A percentile compares a stretch with the other conserved stretches of the same genome.
Evolutionary conservation across 2,329 filamentous ascomycete species (phyloP).

Genomic region (Aspergillus eucalypticola): DNA sequence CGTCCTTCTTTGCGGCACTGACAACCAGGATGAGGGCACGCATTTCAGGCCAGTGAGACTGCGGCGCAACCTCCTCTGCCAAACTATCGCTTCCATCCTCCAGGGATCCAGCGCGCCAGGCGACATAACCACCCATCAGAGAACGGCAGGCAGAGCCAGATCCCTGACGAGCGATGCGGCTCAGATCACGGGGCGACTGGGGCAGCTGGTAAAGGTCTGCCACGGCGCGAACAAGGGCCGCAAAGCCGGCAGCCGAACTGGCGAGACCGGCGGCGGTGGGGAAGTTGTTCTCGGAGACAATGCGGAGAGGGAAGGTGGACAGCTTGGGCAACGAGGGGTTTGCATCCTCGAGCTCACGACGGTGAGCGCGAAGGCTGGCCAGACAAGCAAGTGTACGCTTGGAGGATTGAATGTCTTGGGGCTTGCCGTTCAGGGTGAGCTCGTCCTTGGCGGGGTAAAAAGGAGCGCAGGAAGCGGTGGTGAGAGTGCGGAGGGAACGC

Average conservation of each 20-base stretch:
- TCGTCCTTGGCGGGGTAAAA: constrained; percentile 66
- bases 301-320: constrained; percentile 71
- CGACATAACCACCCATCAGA: constrained; percentile 92
- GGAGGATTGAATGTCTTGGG: constrained; percentile 76
- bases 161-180: constrained; percentile 85
- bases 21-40: constrained; percentile 87
- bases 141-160: constrained; percentile 93
- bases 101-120: constrained; percentile 79
- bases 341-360: constrained; percentile 70
- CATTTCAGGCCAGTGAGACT: constrained; percentile 94
- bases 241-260: constrained; percentile 65
- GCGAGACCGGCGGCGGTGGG: constrained; percentile 90
- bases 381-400: constrained; percentile 95
- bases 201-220: constrained; percentile 88
- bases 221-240: constrained; percentile 72
- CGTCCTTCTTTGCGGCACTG: constrained; percentile 92
- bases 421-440: constrained; percentile 79
- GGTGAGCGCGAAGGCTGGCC: constrained; percentile 76
- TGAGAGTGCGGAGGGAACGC: constrained; percentile 89
- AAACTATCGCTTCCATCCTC: constrained; percentile 82
- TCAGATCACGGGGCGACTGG: constrained; percentile 77
- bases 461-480: constrained; percentile 86
- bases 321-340: constrained; percentile 79
- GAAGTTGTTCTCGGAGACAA: constrained; percentile 98
- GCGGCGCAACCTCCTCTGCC: constrained; percentile 84